Evolutionary conservation across 129 eudicot genomes (phyloP).

Genomic region (Tanacetum coccineum): DNA sequence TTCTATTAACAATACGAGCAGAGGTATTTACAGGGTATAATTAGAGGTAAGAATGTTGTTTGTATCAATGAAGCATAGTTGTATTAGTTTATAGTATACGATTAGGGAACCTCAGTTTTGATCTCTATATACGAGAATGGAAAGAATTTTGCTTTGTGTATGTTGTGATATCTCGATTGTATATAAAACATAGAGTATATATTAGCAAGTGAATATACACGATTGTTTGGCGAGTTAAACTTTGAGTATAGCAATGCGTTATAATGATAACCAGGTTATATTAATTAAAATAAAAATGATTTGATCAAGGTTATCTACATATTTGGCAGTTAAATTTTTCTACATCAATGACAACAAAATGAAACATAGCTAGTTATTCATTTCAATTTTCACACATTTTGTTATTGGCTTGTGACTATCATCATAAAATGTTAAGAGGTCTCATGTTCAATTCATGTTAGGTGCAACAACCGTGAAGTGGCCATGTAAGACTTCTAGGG

Average conservation of each 20-base stretch:
- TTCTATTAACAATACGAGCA: slow-evolving; percentile 7
- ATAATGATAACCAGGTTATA: no score
- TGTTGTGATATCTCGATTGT: slow-evolving; percentile 12
- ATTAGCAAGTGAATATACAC: not conserved
- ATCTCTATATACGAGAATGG: not conserved
- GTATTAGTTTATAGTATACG: slow-evolving; percentile 15
- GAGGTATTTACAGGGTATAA: not conserved
- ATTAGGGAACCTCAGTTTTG: slow-evolving; percentile 3
- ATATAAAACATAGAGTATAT: not conserved
- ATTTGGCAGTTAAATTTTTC: no score
- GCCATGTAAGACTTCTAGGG: no score
- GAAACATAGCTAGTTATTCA: no score
- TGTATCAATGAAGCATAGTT: slow-evolving; percentile 17
- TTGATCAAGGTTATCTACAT: no score
- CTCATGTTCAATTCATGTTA: no score
- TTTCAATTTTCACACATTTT: no score
- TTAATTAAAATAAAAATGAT: no score
- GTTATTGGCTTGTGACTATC: no score
- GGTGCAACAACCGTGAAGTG: no score
- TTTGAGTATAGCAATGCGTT: not conserved
- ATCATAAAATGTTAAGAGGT: no score
- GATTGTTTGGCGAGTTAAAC: not conserved
- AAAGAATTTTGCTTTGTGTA: slow-evolving; percentile 12
- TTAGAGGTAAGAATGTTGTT: slow-evolving; percentile 15
- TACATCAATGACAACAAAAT: no score